Evolutionary conservation across 345 rosid species (phyloP), one percentile per base, ranked within the genome.

Genomic region (Syzygium grande): DNA sequence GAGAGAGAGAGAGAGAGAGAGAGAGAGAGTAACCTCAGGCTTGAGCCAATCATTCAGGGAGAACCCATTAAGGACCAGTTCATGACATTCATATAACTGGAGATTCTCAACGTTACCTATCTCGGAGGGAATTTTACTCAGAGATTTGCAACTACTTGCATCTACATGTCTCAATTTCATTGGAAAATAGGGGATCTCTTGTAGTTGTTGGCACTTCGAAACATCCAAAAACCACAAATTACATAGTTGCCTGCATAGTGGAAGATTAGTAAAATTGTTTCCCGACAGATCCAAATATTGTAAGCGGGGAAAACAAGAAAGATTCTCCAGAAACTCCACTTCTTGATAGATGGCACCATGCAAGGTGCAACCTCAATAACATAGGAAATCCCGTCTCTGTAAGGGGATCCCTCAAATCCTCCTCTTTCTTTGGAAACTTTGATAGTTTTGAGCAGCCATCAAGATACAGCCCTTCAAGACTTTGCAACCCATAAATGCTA

Each of bases 361-460:
- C 2, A n/a, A 61, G 73, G 0, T 0, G 1, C 4, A 61, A 61
- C 11, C 0, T 0, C 4, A 0, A 0, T 65, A 65, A 65, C 5
- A 1, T 29, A 29, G 9, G 73, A 61, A 61, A 61, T n/a, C 73
- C 5, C 2, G 0, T 59, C 17, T 59, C 3, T 2, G 2, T 0
- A 5, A 0, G 0, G 16, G 0, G 9, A 0, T n/a, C 73, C 13
- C 34, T 61, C 19, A 3, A 61, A n/a, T 61, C 73, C 30, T 6
- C 19, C 1, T 61, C 9, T 16, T n/a, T 2, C 9, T 5, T 61
- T n/a, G 68, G 68, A 61, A 61, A 61, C 34, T 61, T n/a, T 2
- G 12, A 27, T 13, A 13, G 34, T n/a, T 6, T 3, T 61, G 38
- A 61, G 9, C 73, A 61, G 1, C 19, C 9, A 6, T 0, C 0